A percentile compares a stretch with the other conserved stretches of the same genome.
phyloP scores from a whole-genome alignment of 2,329 filamentous ascomycete species.

The Cladobotryum protrusum region DNA sequence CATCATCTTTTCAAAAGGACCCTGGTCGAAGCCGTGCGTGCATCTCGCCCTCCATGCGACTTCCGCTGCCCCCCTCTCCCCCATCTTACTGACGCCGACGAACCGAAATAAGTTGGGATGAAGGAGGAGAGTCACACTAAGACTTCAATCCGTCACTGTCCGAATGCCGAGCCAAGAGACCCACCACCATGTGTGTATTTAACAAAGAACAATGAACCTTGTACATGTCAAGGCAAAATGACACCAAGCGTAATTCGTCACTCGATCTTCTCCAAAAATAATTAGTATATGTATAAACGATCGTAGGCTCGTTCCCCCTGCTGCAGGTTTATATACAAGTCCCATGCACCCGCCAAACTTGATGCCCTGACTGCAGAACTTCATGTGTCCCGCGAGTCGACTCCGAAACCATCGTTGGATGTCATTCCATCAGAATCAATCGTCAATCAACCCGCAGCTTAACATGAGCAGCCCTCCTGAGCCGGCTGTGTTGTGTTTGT shows the following conservation, averaged over 20 bases:
- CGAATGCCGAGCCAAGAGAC: conserved; percentile 8
- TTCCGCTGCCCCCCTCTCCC: conserved; percentile 4
- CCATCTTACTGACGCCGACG: conserved; percentile 3
- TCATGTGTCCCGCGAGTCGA: conserved; percentile 4
- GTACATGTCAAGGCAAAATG: too few relatives aligned
- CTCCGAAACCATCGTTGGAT: conserved; percentile 3
- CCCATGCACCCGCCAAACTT: conserved; percentile 27
- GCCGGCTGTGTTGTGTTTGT: conserved; percentile 64
- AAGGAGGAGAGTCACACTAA: background rate
- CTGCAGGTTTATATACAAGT: conserved; percentile 31
- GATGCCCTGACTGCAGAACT: conserved; percentile 21
- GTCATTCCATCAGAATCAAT: conserved; percentile 1
- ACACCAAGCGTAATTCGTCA: too few relatives aligned
- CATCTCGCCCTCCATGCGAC: conserved; percentile 6
- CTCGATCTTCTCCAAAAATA: background rate
- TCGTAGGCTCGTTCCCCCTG: conserved; percentile 27
- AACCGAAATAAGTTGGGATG: conserved; percentile 1
- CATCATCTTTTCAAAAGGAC: background rate
- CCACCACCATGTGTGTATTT: too few relatives aligned
- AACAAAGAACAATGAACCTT: too few relatives aligned
- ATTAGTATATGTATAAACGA: conserved; percentile 21
- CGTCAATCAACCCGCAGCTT: conserved; percentile 12
- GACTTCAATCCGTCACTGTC: background rate
- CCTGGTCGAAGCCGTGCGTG: background rate
- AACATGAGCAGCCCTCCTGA: conserved; percentile 62